A percentile compares a stretch with the other conserved stretches of the same genome.
Conservation (phyloP, 163 green algal species). For the Chlorella variabilis region DNA sequence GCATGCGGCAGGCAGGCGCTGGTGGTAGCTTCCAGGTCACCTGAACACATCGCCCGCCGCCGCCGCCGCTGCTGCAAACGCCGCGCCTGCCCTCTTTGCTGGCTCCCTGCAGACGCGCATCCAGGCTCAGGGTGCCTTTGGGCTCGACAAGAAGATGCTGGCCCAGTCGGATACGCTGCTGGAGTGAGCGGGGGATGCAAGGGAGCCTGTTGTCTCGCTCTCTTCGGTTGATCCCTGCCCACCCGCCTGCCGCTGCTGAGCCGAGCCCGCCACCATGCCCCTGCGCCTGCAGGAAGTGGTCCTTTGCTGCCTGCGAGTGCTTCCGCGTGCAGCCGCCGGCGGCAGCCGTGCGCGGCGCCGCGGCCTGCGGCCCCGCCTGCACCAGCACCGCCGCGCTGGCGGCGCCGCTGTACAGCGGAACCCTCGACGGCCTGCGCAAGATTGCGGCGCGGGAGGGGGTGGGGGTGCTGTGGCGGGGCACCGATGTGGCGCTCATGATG, state of each 20-base stretch:
- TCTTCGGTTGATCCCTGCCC: background rate
- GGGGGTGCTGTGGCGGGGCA: slow-evolving; percentile 86
- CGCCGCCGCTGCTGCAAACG: too few relatives aligned
- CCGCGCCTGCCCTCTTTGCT: background rate
- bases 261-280: background rate
- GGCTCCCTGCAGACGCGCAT: slow-evolving; percentile 68
- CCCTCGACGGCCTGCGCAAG: slow-evolving; percentile 44
- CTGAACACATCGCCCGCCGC: too few relatives aligned
- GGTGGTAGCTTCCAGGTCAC: slow-evolving; percentile 13
- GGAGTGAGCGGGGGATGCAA: slow-evolving; percentile 41
- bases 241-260: background rate
- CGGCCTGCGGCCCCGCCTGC: slow-evolving; percentile 31
- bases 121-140: slow-evolving; percentile 63
- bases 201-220: slow-evolving; percentile 1
- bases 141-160: background rate
- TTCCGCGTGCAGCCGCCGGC: background rate
- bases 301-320: slow-evolving; percentile 37
- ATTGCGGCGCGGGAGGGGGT: slow-evolving; percentile 76
- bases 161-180: slow-evolving; percentile 38
- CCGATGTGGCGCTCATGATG: slow-evolving; percentile 84
- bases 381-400: background rate
- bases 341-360: background rate
- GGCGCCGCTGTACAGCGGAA: slow-evolving; percentile 38
- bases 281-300: slow-evolving; percentile 39
- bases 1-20: background rate